Evolutionary conservation across 106 monocot genomes (phyloP), one percentile per base, ranked within the genome.

Genomic region (Dendrobium huoshanense): DNA sequence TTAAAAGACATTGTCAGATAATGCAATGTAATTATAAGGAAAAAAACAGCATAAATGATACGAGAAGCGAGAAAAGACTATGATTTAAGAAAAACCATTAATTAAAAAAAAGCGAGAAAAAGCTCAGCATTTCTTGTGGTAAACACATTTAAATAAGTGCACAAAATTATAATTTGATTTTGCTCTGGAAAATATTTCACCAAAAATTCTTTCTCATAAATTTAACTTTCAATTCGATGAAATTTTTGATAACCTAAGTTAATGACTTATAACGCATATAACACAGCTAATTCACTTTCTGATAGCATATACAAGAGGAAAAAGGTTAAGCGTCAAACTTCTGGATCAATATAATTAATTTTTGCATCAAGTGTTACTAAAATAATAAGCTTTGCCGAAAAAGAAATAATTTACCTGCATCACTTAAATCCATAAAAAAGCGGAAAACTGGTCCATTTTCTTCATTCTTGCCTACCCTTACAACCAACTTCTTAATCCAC

Each of bases 351-450:
- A 0, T 74, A 22, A 19, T 74, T 20, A 44, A 44, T 74, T 70
- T 74, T 44, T 42, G n/a, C 74, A 74, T 44, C 42, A 43, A 44
- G 13, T 24, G 19, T 42, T 42, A 73, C 15, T 43, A 74, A 0
- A n/a, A n/a, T 43, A 44, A 4, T 16, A 74, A 44, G 74, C 7
- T 20, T 44, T 41, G 18, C 43, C 37, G 42, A 74, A 74, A 74
- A 15, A 7, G 1, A 74, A 74, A 74, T 72, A 72, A 72, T 37
- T 20, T 74, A 74, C 98, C 95, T 88, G 98, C 98, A 90, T 98
- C 98, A 83, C 80, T 87, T 44, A 98, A 80, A 79, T 98, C 95
- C 92, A 95, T 92, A 83, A 98, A 98, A 88, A 98, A 98, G 0
- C 91, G 92, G 82, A 95, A 95, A 75, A 95, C 91, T 75, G 92